Evolutionary conservation across 768 basidiomycete genomes (phyloP), one percentile per base, ranked within the genome.

Genomic region (Leucocoprinus leucothites): DNA sequence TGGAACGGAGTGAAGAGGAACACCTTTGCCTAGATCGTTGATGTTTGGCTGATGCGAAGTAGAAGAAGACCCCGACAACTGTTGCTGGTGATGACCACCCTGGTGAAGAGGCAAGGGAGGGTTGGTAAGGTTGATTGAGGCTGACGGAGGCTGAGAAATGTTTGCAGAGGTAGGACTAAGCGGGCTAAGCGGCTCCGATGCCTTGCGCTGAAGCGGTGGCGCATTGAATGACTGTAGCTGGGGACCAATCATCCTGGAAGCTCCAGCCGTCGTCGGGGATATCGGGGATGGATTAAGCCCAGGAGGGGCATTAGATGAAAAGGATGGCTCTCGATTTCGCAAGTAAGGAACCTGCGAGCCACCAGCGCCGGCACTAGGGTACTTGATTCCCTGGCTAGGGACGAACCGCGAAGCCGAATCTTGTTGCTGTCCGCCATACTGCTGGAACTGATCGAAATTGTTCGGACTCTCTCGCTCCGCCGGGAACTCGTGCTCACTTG

Each of bases 1-100:
- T 0, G 94, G 87, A 40, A 99, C 86, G 46, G 88, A 70, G 65
- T 87, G 85, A 16, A 98, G 79, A 0, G 94, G 93, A 0, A 98
- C 82, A 34, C 96, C 96, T 64, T 87, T 88, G 48, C 96, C 95
- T 21, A 96, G 84, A 9, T 94, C 78, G n/a, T 67, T 63, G 48
- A 77, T 70, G 31, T 64, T 60, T 26, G 58, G 63, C 36, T 64
- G 64, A n/a, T 56, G 63, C 11, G 48, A 58, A 24, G 54, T 56
- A n/a, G 63, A 34, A 22, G 34, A 41, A 21, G 42, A 43, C 2
- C 41, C 18, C 16, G 56, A 51, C 5, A 53, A 49, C 21, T 56
- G 58, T 25, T 61, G 58, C 16, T 42, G 51, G 5, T 55, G 52
- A 19, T 25, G 34, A 13, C 35, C 35, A 24, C 38, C 43, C 19